Base-by-base conservation (phyloP, 176 grass and related monocot species). In the Chloris gayana region DNA sequence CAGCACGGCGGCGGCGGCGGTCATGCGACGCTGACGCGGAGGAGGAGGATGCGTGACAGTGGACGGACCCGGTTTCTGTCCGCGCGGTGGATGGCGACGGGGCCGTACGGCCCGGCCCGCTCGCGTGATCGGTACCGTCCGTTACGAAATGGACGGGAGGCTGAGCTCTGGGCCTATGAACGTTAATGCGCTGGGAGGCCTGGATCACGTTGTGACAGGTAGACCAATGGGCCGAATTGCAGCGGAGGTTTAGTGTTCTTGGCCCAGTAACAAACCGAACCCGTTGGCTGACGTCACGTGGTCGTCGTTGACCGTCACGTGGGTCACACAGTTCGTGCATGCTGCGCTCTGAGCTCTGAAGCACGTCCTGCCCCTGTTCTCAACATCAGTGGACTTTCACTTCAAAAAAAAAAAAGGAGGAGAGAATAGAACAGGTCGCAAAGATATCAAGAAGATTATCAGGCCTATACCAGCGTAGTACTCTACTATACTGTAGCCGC, bases 301-400 rank as follows among this genome's bases (percentile, higher is more conserved):
- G 72, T 38, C 72, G 72, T 10, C 53, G 72, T 33, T 75, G 73
- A 39, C 33, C 51, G 72, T 39, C 21, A 75, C 22, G 73, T 53
- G 22, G 2, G 54, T 57, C 12, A 14, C 11, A 13, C 57, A 4
- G 56, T 26, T 4, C 54, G 24, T 60, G 57, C 9, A 27, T 60
- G 22, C 57, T 13, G n/a, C 9, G 24, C 2, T 6, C 8, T 6
- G 53, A 1, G 49, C 21, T 51, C 12, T 54, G 6, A 54, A 22
- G 21, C n/a, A 26, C 0, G 9, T 60, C 8, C n/a, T 60, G 11
- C 5, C 21, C 2, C 21, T 9, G 6, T n/a, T 57, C 25, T 50
- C 67, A 27, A 18, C 3, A 50, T 19, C 50, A 22, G 18, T 54
- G 19, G 50, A 22, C 15, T 6, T 50, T 50, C 4, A 17, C 46